Evolutionary conservation across 257 asterid genomes (phyloP), one percentile per base, ranked within the genome.

Genomic region (Solanum microdontum): DNA sequence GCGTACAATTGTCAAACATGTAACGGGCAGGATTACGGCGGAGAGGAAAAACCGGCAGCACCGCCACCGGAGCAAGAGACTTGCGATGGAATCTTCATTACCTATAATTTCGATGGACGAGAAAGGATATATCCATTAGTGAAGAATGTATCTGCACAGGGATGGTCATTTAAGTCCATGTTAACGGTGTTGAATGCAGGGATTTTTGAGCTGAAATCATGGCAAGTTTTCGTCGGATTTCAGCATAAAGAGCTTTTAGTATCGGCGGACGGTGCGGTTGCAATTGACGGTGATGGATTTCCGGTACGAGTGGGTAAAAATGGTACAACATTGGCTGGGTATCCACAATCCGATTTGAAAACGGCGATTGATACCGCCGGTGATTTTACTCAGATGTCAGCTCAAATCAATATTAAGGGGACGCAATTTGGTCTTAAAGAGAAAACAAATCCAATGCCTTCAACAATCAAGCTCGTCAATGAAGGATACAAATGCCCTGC

Each of bases 281-380:
- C 94, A 2, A 90, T 93, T 1, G 94, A 90, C 1, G 96, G 93
- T 0, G 95, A 92, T 19, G 95, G 91, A 0, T 91, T 90, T 34
- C 99, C 99, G 2, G 68, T 90, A 26, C 58, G 37, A 24, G 94
- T 92, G 3, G 95, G 94, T 36, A 95, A 92, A 26, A 95, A 95
- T 19, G 99, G 98, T 66, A 95, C 99, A 1, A 19, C 87, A 24
- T 83, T 97, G 2, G 94, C 95, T 0, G 99, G 99, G 8, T 93
- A 88, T 58, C 99, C 99, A 3, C 90, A 89, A 90, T 17, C 96
- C 0, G 99, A 97, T 89, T 87, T 97, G 76, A 92, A 94, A 73
- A 97, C 99, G 0, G 99, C 99, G 12, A 96, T 97, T 21, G 99
- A 97, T 3, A 97, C 99, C 0, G 99, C 99, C 0, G 93, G 92